These are phyloP conservation scores for Calonectria hongkongensis DNA, from an alignment of 2,329 filamentous ascomycete genomes.

Conservation along the genomic window DNA sequence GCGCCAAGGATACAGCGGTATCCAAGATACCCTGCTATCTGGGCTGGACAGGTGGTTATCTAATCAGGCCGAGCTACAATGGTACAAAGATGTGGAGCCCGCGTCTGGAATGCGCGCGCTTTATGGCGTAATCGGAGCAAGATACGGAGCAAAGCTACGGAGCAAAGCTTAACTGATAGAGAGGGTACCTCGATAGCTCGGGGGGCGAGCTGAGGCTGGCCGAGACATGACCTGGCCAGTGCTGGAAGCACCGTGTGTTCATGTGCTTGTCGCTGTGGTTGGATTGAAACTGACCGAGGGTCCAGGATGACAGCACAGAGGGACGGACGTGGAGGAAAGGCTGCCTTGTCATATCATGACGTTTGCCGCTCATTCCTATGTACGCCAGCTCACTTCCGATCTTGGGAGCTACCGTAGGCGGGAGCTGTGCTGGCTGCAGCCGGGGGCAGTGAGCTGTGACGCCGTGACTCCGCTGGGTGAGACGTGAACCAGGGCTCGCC, in stretches of 20 bases:
- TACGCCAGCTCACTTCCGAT: conserved; percentile 14
- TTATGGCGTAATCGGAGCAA: conserved; percentile 56
- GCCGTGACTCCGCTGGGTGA: conserved; percentile 32
- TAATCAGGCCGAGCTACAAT: conserved; percentile 16
- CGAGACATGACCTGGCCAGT: conserved; percentile 4
- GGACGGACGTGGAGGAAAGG: neutral
- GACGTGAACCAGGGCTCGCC: conserved; percentile 34
- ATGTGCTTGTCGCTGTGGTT: neutral
- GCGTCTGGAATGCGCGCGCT: conserved; percentile 48
- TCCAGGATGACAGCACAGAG: neutral
- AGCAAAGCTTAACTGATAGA: conserved; percentile 43
- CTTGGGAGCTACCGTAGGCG: conserved; percentile 15
- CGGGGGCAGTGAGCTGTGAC: conserved; percentile 11
- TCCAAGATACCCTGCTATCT: conserved; percentile 4
- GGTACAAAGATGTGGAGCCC: conserved; percentile 16
- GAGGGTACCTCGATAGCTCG: conserved; percentile 42
- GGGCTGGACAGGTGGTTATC: conserved; percentile 23
- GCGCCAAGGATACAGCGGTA: conserved; percentile 2
- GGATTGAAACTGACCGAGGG: conserved; percentile 15
- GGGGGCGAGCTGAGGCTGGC: conserved; percentile 26
- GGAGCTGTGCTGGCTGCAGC: conserved; percentile 27
- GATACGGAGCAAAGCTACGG: conserved; percentile 43
- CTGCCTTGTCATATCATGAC: conserved; percentile 32
- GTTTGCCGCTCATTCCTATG: conserved; percentile 23
- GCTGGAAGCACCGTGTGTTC: neutral